Base-by-base conservation (phyloP, 2,329 filamentous ascomycete genomes). In the Apiospora kogelbergensis region DNA sequence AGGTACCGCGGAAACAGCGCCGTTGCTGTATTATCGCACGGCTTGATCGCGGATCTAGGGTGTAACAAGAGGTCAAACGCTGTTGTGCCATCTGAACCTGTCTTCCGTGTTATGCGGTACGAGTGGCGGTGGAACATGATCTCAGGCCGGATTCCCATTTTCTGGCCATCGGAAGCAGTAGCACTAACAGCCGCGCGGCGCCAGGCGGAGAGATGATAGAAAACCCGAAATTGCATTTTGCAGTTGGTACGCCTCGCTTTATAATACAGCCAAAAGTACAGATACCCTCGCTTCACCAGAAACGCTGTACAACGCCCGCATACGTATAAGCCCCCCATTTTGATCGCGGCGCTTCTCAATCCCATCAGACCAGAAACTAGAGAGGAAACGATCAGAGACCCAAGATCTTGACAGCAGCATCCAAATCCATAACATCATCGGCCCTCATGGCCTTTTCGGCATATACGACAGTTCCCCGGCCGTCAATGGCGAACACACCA, bases 351-450 rank as follows among this genome's bases (percentile, higher is more conserved):
- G 40, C 17, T n/a, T 20, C 5, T n/a, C 42, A 7, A 20, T n/a
- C 42, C 42, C 17, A 6, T 45, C 42, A 20, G 48, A 30, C n/a
- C 24, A n/a, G 48, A 42, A 10, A 26, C 10, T 6, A 15, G 26
- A 48, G 64, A 42, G 20, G 30, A 20, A 13, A 37, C 11, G 73
- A 68, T 71, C 78, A 72, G 30, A 85, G 68, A n/a, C 79, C 80
- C 45, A 82, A 67, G 6, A 77, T 73, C 67, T 68, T 71, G 2
- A 77, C 76, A 1, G 81, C 85, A 26, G 80, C 80, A 63, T 91
- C 89, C 78, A 90, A 72, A 70, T 85, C 82, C 81, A 88, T 81
- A 63, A 85, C 75, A 74, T 87, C 85, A 71, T 87, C 85, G 2
- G 82, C 82, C 68, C 82, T 79, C 57, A 77, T 67, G 2, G 84